Evolutionary conservation across 2,329 filamentous ascomycete species (phyloP).

Genomic region (Exophiala sp.): DNA sequence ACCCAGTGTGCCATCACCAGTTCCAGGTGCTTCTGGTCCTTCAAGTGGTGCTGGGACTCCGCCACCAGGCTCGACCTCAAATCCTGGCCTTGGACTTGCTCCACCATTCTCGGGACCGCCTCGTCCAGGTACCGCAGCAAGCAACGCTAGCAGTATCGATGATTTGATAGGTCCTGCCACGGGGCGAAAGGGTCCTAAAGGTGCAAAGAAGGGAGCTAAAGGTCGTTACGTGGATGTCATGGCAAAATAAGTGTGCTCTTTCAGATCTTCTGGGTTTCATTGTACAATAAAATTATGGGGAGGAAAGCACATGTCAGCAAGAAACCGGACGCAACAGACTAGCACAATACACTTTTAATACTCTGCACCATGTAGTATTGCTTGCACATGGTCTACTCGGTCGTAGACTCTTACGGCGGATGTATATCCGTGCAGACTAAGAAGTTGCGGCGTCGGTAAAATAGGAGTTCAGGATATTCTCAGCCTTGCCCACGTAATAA

Average conservation of each 20-base stretch:
- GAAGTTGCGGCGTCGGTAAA: too few species aligned
- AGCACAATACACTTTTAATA: too few species aligned
- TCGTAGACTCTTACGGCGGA: too few species aligned
- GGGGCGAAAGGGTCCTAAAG: constrained; percentile 53
- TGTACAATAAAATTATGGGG: background rate
- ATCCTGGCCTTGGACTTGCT: constrained; percentile 33
- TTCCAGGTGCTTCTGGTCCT: constrained; percentile 30
- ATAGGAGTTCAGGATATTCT: background rate
- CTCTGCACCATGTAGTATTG: too few species aligned
- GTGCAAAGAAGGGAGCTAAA: constrained; percentile 59
- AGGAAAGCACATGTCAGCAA: background rate
- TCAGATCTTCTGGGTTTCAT: background rate
- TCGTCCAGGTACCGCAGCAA: constrained; percentile 75
- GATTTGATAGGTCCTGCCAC: constrained; percentile 80
- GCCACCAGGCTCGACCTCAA: constrained; percentile 29
- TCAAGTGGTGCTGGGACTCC: constrained; percentile 27
- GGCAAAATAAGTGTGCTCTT: constrained; percentile 54
- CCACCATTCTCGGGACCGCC: constrained; percentile 34
- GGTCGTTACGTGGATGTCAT: constrained; percentile 97
- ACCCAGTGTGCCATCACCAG: constrained; percentile 17
- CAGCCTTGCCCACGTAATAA: background rate
- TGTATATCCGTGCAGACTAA: too few species aligned
- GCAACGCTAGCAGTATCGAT: constrained; percentile 90
- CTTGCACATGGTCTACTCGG: too few species aligned
- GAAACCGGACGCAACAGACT: background rate